These are phyloP conservation scores for Eustoma russellianum DNA, from an alignment of 257 asterid genomes.

Conservation along the genomic window DNA sequence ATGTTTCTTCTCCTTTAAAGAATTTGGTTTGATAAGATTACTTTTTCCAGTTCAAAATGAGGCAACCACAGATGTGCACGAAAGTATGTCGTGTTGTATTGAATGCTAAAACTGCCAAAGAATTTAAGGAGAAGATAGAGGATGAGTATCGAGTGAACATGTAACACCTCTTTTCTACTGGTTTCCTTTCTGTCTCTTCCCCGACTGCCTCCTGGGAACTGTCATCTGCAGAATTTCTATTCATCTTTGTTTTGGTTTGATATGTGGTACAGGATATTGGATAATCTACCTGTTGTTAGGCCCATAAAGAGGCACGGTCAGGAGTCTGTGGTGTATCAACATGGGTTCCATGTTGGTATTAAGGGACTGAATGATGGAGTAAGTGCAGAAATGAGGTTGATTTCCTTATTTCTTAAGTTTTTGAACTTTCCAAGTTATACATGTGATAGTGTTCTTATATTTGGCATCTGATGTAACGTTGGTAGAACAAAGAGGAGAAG, in stretches of 20 bases:
- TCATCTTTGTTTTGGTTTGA: conserved; percentile 3
- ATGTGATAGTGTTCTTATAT: conserved; percentile 7
- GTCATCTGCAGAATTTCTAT: neutral
- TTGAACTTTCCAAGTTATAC: neutral
- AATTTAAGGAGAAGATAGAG: conserved; percentile 38
- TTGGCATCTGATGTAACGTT: conserved; percentile 8
- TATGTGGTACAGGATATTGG: conserved; percentile 61
- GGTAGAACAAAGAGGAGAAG: conserved; percentile 55
- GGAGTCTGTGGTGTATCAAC: conserved; percentile 55
- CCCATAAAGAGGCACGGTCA: conserved; percentile 50
- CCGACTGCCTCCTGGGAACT: no score
- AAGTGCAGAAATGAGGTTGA: conserved; percentile 20
- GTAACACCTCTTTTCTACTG: conserved; percentile 10
- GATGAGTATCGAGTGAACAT: conserved; percentile 43
- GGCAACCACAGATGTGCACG: conserved; percentile 38
- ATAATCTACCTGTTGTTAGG: conserved; percentile 82
- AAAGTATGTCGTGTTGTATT: conserved; percentile 24
- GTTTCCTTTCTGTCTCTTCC: neutral
- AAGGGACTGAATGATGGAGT: conserved; percentile 76
- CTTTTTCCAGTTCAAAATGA: conserved; percentile 32
- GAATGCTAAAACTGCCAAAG: conserved; percentile 35
- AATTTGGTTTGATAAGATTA: conserved; percentile 4
- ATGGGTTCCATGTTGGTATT: conserved; percentile 67
- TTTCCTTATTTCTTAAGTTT: neutral
- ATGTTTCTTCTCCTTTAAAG: neutral